phyloP scores from a whole-genome alignment of 306 rosid genomes.

The Betula pendula region DNA sequence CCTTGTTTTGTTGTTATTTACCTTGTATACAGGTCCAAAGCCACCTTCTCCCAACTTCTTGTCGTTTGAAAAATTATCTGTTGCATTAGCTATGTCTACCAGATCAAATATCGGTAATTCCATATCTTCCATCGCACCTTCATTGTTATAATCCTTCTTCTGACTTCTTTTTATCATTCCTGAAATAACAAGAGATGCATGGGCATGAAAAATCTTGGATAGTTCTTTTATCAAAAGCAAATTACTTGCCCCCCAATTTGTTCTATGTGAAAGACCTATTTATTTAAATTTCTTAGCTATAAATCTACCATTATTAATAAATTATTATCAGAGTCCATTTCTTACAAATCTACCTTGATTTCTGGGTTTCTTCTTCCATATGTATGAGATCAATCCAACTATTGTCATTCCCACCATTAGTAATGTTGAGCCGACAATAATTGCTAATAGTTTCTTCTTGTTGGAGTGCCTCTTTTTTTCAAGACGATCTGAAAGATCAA shows the following conservation, averaged over 20 bases:
- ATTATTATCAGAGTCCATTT: not conserved
- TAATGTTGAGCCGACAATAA: not conserved
- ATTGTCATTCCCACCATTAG: not conserved
- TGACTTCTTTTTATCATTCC: not conserved
- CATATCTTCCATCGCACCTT: conserved; percentile 29
- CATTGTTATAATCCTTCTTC: not conserved
- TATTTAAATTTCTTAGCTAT: no score
- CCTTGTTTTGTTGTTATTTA: conserved; percentile 4
- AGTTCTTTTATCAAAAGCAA: not conserved
- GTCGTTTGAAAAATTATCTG: conserved; percentile 42
- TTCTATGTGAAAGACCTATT: not conserved
- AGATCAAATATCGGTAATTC: conserved; percentile 52
- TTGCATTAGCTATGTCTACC: conserved; percentile 36
- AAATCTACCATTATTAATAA: not conserved
- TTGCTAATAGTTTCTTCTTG: not conserved
- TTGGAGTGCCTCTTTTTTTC: not conserved
- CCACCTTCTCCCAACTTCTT: conserved; percentile 66
- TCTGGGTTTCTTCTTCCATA: not conserved
- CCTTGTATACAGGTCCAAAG: conserved; percentile 61
- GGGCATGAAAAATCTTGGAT: not conserved
- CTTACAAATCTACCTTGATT: not conserved
- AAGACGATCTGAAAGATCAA: not conserved
- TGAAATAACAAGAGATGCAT: not conserved
- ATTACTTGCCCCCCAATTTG: not conserved
- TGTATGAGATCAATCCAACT: not conserved